Evolutionary conservation across 257 asterid species (phyloP).

Genomic region (Mitragyna speciosa): DNA sequence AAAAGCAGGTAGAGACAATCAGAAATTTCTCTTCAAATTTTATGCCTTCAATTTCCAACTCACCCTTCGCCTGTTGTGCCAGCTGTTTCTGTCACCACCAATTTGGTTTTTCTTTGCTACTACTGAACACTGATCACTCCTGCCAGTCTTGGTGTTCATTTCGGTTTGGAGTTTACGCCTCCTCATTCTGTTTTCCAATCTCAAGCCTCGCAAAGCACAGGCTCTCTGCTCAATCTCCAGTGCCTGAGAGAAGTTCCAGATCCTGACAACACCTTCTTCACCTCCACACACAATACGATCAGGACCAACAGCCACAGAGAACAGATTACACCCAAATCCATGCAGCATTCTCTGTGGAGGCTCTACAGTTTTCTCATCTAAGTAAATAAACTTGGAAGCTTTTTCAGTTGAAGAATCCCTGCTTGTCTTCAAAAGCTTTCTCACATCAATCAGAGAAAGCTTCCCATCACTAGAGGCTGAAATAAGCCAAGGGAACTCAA

Average conservation of each 20-base stretch:
- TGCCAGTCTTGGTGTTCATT: constrained; percentile 44
- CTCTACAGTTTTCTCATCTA: constrained; percentile 50
- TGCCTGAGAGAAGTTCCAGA: constrained; percentile 92
- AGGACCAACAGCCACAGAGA: constrained; percentile 65
- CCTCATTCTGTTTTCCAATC: constrained; percentile 88
- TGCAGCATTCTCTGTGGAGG: constrained; percentile 92
- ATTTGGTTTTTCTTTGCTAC: constrained; percentile 75
- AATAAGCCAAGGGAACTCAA: constrained; percentile 94
- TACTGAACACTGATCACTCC: constrained; percentile 68
- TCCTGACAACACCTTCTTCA: constrained; percentile 86
- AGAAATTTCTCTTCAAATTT: constrained; percentile 24
- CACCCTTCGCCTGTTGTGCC: constrained; percentile 72
- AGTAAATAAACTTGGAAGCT: constrained; percentile 24
- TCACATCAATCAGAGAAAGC: constrained; percentile 76
- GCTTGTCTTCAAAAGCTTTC: constrained; percentile 60
- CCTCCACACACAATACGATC: constrained; percentile 92
- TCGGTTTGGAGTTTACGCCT: constrained; percentile 57
- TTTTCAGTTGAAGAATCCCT: constrained; percentile 29
- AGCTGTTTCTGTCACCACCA: constrained; percentile 58
- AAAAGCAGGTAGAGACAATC: constrained; percentile 17
- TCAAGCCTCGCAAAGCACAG: constrained; percentile 47
- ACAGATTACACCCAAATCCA: constrained; percentile 73
- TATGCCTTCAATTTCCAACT: constrained; percentile 70
- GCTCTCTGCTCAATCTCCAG: constrained; percentile 71
- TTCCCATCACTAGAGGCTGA: constrained; percentile 91